These are phyloP conservation scores for Eimeria sp. DNA, from an alignment of 169 alveolate genomes.

Conservation along the genomic window DNA sequence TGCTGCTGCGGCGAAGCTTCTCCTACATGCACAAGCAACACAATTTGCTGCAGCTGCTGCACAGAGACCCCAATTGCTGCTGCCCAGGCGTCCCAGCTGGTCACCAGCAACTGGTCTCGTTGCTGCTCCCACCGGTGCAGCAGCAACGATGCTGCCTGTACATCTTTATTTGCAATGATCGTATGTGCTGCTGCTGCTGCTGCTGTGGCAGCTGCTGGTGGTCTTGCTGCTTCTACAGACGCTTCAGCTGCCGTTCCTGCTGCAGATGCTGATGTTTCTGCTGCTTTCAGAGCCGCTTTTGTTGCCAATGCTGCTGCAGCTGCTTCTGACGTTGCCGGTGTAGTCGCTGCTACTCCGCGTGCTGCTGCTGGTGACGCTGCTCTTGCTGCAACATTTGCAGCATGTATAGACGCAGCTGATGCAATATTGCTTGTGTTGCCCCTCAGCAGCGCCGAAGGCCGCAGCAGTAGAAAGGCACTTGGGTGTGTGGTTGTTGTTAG, in stretches of 20 bases:
- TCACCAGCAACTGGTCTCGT: constrained; percentile 26
- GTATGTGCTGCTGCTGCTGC: constrained; percentile 32
- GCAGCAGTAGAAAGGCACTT: constrained; percentile 6
- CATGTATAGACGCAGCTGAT: background rate
- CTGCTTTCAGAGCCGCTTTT: background rate
- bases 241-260: background rate
- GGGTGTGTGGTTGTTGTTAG: background rate
- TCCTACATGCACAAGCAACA: background rate
- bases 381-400: background rate
- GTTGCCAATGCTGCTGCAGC: background rate
- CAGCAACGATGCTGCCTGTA: constrained; percentile 20
- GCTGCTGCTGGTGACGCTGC: background rate
- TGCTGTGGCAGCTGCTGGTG: constrained; percentile 17
- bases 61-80: constrained; percentile 25
- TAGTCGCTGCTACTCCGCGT: background rate
- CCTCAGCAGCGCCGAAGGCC: background rate
- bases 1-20: background rate
- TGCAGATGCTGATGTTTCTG: background rate
- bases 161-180: background rate
- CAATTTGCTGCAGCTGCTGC: constrained; percentile 63
- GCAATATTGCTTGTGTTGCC: background rate
- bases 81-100: constrained; percentile 52
- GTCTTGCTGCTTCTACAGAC: background rate
- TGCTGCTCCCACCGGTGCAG: constrained; percentile 59
- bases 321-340: background rate